phyloP scores from a whole-genome alignment of 176 grass and related monocot species.

The Chloris gayana region DNA sequence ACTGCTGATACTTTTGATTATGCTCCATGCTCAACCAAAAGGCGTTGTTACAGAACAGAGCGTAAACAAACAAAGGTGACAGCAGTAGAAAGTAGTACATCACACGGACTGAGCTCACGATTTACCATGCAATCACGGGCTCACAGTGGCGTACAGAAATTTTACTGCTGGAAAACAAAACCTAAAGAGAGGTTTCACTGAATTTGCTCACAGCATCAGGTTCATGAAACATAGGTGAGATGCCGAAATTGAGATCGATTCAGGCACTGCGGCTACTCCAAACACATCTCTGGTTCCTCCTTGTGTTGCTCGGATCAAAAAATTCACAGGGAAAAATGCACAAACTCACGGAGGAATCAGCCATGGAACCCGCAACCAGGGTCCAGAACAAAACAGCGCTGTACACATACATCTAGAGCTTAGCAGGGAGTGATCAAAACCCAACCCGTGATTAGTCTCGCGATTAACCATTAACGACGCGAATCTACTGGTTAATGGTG shows the following conservation, averaged over 20 bases:
- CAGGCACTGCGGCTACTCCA: slow-evolving; percentile 17
- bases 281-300: slow-evolving; percentile 16
- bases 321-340: slow-evolving; percentile 11
- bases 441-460: slow-evolving; percentile 45
- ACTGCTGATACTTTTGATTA: slow-evolving; percentile 35
- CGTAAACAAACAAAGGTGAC: neutral
- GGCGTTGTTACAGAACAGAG: slow-evolving; percentile 20
- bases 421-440: slow-evolving; percentile 59
- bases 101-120: neutral
- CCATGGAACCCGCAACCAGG: slow-evolving; percentile 8
- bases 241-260: neutral
- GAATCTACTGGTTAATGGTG: slow-evolving; percentile 17
- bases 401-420: slow-evolving; percentile 51
- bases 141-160: neutral
- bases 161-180: neutral
- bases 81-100: slow-evolving; percentile 20
- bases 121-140: slow-evolving; percentile 18
- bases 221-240: neutral
- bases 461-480: slow-evolving; percentile 41
- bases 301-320: slow-evolving; percentile 5
- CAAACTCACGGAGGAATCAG: slow-evolving; percentile 27
- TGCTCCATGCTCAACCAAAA: slow-evolving; percentile 45
- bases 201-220: neutral
- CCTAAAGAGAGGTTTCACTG: too few species aligned
- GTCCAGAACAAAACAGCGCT: slow-evolving; percentile 36